These are phyloP conservation scores for Dissophora globulifera DNA, from an alignment of 192 early-diverging fungal genomes.

Conservation along the genomic window DNA sequence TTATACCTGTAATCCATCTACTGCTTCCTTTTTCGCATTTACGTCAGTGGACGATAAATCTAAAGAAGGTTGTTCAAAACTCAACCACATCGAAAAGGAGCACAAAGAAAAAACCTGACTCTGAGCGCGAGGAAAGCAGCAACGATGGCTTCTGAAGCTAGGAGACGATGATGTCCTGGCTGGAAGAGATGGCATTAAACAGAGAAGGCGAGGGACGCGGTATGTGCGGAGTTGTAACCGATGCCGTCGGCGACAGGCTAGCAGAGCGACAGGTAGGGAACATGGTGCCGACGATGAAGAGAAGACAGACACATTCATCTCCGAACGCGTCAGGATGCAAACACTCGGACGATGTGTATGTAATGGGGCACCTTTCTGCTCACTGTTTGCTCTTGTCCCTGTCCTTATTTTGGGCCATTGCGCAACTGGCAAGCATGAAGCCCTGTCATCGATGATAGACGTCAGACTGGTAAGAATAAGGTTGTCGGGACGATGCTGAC, in stretches of 20 bases:
- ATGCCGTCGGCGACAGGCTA: constrained; percentile 18
- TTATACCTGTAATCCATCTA: background rate
- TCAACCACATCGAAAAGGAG: constrained; percentile 1
- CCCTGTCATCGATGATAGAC: too few relatives aligned
- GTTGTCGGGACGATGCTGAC: too few relatives aligned
- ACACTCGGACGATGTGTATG: too few relatives aligned
- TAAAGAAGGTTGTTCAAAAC: background rate
- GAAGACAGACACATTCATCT: background rate
- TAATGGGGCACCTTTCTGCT: too few relatives aligned
- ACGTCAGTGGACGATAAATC: too few relatives aligned
- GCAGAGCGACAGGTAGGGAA: background rate
- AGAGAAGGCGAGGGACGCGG: background rate
- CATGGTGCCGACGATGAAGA: background rate
- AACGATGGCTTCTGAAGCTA: too few relatives aligned
- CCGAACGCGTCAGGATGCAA: too few relatives aligned
- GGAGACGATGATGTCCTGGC: background rate
- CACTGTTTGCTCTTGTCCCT: too few relatives aligned
- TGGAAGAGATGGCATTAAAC: too few relatives aligned
- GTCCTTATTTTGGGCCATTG: background rate
- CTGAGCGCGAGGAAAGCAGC: background rate
- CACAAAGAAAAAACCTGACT: too few relatives aligned
- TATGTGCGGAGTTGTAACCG: constrained; percentile 8
- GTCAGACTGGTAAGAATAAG: too few relatives aligned
- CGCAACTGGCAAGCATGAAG: background rate
- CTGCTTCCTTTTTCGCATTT: background rate